Evolutionary conservation across 2,329 filamentous ascomycete species (phyloP), one percentile per base, ranked within the genome.

Genomic region (Dactylellina leptospora): DNA sequence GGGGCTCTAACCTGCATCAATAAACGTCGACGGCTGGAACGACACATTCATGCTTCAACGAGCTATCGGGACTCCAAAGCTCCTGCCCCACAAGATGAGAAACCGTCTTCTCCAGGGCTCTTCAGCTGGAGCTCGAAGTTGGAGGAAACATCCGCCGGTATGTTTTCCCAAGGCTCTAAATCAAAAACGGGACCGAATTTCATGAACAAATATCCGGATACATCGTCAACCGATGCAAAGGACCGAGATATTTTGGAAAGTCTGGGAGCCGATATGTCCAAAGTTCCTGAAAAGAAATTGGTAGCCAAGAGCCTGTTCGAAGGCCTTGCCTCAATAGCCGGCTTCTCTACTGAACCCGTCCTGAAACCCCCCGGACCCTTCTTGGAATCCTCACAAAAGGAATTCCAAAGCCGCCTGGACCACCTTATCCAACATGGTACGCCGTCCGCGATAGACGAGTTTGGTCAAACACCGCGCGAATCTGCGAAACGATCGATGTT

Each of bases 81-180:
- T 9, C 23, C 38, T 10, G 11, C 27, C 9, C 30, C 4, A 5
- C 18, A 40, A 9, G 10, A 25, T n/a, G 22, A 28, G 2, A 6
- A n/a, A n/a, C 25, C 64, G 4, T 9, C 36, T 1, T 22, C 28
- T 10, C 33, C 40, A n/a, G 28, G 51, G 0, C 27, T 71, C 1
- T 71, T 71, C 40, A 71, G 66, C 16, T 71, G 66, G 66, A 59
- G 64, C 11, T 44, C 50, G 10, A 48, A 33, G 23, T 56, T n/a
- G 18, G 40, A 48, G 22, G 44, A 2, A 48, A 27, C 16, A n/a
- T 9, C 13, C 13, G 6, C 9, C 22, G 28, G 13, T 11, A n/a
- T 38, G 20, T 53, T 63, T 20, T 27, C 40, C 22, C 55, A 54
- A n/a, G n/a, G n/a, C 33, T 27, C 59, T 5, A 13, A 28, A 45